Evolutionary conservation across 2,329 filamentous ascomycete species (phyloP).

Genomic region (Penicillium sp.): DNA sequence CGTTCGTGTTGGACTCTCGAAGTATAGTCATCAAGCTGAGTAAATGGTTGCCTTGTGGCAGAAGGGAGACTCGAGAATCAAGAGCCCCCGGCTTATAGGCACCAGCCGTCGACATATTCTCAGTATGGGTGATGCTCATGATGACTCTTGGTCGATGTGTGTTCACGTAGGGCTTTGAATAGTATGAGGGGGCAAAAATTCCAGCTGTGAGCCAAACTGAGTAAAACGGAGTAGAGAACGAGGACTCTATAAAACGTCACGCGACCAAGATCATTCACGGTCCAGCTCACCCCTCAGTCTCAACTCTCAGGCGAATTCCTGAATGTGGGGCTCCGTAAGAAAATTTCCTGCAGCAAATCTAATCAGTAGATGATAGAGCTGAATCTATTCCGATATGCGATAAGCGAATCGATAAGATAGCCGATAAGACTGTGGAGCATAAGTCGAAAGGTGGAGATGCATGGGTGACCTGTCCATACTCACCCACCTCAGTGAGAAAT

Average conservation of each 20-base stretch:
- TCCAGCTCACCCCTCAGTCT: not conserved
- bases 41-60: slow-evolving; percentile 3
- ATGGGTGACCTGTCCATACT: not conserved
- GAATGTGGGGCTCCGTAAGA: not conserved
- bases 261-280: not conserved
- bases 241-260: not conserved
- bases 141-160: not conserved
- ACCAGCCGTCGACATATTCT: not conserved
- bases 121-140: not conserved
- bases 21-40: slow-evolving; percentile 6
- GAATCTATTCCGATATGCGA: not conserved
- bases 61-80: not conserved
- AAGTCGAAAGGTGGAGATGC: not conserved
- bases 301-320: not conserved
- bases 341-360: not conserved
- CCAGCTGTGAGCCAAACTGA: not conserved
- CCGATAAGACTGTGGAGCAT: not conserved
- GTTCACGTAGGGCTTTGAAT: not conserved
- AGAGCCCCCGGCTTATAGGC: not conserved
- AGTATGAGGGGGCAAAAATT: not conserved
- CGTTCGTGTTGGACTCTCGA: not conserved
- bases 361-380: not conserved
- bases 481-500: not conserved
- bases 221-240: not conserved
- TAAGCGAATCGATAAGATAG: not conserved